Evolutionary conservation across 2,329 filamentous ascomycete genomes (phyloP).

Genomic region (Fusarium bulbicola): DNA sequence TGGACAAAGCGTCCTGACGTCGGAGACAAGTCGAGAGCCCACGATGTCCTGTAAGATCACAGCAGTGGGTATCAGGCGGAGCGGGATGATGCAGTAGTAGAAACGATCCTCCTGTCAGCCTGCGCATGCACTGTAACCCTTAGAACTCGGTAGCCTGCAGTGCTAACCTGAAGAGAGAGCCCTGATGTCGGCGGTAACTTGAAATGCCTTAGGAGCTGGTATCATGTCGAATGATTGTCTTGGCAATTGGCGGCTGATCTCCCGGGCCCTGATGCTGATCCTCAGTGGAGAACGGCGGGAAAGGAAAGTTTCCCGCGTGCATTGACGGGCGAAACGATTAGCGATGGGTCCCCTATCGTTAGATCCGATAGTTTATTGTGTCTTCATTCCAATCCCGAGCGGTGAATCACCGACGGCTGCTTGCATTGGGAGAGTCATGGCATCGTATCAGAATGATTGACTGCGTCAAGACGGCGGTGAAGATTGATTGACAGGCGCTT

Average conservation of each 20-base stretch:
- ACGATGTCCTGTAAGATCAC: conserved; percentile 8
- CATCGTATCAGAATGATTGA: background rate
- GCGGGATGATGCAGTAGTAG: conserved; percentile 23
- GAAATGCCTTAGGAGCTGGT: background rate
- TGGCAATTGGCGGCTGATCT: conserved; percentile 8
- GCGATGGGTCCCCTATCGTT: background rate
- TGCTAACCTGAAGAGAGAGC: conserved; percentile 8
- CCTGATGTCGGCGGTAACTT: conserved; percentile 9
- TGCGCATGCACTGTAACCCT: background rate
- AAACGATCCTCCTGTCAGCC: conserved; percentile 21
- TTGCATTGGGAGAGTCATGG: conserved; percentile 11
- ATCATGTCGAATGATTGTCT: background rate
- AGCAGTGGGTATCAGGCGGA: conserved; percentile 3
- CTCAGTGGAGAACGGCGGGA: conserved; percentile 14
- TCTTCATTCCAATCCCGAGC: background rate
- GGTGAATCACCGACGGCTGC: conserved; percentile 19
- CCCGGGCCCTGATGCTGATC: background rate
- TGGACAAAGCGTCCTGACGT: background rate
- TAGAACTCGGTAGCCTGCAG: conserved; percentile 22
- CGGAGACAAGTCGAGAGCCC: background rate
- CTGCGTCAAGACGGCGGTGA: background rate
- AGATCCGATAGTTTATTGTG: background rate
- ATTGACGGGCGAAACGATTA: conserved; percentile 1
- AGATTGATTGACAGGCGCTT: background rate
- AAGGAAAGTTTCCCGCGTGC: conserved; percentile 14